These are phyloP conservation scores for Neckera pumila DNA, from an alignment of 225 moss, liverwort and hornwort species.

Conservation along the genomic window DNA sequence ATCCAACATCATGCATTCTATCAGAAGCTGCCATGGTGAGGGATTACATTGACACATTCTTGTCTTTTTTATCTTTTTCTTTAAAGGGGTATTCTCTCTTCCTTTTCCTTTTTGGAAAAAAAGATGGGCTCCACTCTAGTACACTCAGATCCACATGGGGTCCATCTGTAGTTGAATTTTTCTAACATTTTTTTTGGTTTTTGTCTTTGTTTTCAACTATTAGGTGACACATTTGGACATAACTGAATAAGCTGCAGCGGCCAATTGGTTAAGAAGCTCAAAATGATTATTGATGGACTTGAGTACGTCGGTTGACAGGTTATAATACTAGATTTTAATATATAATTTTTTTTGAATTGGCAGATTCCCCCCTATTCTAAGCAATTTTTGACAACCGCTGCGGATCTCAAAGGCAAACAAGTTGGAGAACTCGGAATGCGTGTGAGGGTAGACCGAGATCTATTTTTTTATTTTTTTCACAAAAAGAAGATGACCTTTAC, in stretches of 20 bases:
- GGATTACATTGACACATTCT: not conserved
- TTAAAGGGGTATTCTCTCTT: not conserved
- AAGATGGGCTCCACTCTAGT: not conserved
- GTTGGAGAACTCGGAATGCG: not conserved
- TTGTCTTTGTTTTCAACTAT: not conserved
- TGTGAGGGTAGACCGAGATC: too few species aligned
- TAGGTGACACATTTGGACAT: too few species aligned
- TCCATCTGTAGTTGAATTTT: not conserved
- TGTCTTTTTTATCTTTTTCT: not conserved
- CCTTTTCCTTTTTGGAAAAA: not conserved
- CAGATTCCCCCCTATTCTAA: not conserved
- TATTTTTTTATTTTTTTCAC: not conserved
- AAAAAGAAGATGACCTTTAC: too few species aligned
- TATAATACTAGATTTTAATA: too few species aligned
- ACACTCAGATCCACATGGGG: not conserved
- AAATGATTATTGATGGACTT: not conserved
- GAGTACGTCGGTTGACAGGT: too few species aligned
- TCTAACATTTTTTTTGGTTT: not conserved
- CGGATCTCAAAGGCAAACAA: not conserved
- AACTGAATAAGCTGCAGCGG: not conserved
- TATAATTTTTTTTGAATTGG: too few species aligned
- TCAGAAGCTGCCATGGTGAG: not conserved
- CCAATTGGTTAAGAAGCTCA: not conserved
- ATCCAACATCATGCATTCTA: not conserved
- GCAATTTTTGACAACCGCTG: not conserved